phyloP scores from a whole-genome alignment of 805 yeast species.

The Millerozyma miso region DNA sequence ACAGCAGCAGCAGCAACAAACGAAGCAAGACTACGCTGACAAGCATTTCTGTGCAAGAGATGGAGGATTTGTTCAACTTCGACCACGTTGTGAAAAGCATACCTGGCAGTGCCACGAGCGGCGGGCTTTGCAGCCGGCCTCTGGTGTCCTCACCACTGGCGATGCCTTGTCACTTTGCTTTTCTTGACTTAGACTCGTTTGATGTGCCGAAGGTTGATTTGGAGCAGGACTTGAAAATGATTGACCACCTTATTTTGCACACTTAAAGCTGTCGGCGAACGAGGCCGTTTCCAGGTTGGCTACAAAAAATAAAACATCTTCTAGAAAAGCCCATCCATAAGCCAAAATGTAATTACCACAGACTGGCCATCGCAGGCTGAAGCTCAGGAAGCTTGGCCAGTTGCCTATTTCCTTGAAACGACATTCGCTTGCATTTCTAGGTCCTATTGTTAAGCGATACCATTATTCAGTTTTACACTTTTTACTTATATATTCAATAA shows the following conservation, averaged over 20 bases:
- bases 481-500: no score
- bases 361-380: not conserved
- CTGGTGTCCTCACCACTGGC: not conserved
- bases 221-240: conserved; percentile 6
- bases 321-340: no score
- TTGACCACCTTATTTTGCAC: conserved; percentile 4
- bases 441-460: no score
- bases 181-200: conserved; percentile 5
- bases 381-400: not conserved
- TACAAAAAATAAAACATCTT: no score
- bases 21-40: conserved; percentile 1
- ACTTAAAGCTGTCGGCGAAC: no score
- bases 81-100: not conserved
- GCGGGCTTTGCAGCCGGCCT: not conserved
- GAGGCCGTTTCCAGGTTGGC: no score
- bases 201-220: conserved; percentile 5
- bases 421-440: no score
- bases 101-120: not conserved
- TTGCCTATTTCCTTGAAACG: no score
- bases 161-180: not conserved
- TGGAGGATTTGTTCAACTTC: conserved; percentile 2
- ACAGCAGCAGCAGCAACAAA: not conserved
- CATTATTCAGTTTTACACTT: no score
- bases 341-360: not conserved
- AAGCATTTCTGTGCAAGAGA: conserved; percentile 1